Conservation (phyloP, 2,329 filamentous ascomycete genomes). For the Aspergillus hortae region DNA sequence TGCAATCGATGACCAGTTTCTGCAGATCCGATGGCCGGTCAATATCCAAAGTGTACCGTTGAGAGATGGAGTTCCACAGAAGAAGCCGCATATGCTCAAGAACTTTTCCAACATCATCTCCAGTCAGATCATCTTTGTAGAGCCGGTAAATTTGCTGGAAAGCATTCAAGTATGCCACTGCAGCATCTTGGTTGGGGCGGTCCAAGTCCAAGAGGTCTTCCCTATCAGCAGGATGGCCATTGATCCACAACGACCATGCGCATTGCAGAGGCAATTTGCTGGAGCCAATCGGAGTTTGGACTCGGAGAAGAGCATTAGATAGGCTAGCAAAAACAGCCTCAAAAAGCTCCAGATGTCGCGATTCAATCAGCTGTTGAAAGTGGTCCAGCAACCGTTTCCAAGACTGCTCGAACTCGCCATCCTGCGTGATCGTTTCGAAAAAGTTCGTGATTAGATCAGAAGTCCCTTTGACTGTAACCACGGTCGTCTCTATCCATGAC, state of each 20-base stretch:
- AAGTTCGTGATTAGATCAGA: slow-evolving; percentile 72
- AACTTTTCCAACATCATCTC: slow-evolving; percentile 63
- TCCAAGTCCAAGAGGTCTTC: slow-evolving; percentile 41
- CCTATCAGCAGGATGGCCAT: slow-evolving; percentile 56
- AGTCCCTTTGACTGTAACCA: slow-evolving; percentile 69
- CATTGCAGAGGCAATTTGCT: slow-evolving; percentile 52
- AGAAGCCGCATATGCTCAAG: slow-evolving; percentile 68
- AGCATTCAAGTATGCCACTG: slow-evolving; percentile 77
- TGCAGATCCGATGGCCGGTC: slow-evolving; percentile 39
- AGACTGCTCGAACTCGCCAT: slow-evolving; percentile 64
- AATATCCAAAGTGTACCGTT: slow-evolving; percentile 37
- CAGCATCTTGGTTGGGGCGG: slow-evolving; percentile 71
- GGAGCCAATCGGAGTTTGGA: slow-evolving; percentile 44
- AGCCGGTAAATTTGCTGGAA: slow-evolving; percentile 76
- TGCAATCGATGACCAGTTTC: slow-evolving; percentile 30
- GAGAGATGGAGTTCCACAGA: slow-evolving; percentile 63
- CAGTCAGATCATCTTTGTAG: slow-evolving; percentile 60
- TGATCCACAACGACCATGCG: slow-evolving; percentile 68
- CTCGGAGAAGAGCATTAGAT: slow-evolving; percentile 54
- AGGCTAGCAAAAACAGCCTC: slow-evolving; percentile 68
- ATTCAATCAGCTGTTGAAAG: slow-evolving; percentile 61
- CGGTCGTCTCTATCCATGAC: slow-evolving; percentile 72
- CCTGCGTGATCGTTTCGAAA: slow-evolving; percentile 65
- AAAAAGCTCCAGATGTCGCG: slow-evolving; percentile 65
- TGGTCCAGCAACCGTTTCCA: slow-evolving; percentile 73